Conservation (phyloP, 352 stramenopile genomes). For the Phytophthora aleatoria region DNA sequence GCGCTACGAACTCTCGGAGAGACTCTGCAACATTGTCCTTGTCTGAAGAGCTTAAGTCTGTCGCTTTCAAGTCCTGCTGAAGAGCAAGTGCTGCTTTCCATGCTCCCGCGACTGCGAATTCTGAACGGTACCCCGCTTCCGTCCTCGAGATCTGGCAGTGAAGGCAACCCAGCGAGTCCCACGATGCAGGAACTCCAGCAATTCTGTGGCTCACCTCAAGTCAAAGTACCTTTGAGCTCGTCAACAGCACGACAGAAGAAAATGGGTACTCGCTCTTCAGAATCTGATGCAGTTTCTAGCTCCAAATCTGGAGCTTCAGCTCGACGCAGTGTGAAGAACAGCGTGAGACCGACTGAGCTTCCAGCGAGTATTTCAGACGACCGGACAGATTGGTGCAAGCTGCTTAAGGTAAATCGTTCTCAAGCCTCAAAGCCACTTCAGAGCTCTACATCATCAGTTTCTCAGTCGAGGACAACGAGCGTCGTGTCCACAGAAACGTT, state of each 20-base stretch:
- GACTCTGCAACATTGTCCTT: constrained; percentile 46
- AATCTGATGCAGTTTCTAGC: neutral
- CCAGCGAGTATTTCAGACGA: constrained; percentile 65
- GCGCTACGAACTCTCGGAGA: constrained; percentile 50
- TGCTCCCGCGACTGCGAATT: constrained; percentile 62
- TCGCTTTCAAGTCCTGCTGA: constrained; percentile 57
- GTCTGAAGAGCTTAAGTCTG: constrained; percentile 65
- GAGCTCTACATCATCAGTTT: neutral
- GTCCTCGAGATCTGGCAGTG: constrained; percentile 12
- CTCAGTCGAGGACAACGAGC: neutral
- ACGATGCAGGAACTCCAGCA: constrained; percentile 33
- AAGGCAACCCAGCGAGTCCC: constrained; percentile 25
- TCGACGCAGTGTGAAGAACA: constrained; percentile 31
- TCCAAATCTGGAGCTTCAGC: neutral
- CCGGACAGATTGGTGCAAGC: constrained; percentile 65
- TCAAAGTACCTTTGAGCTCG: constrained; percentile 2
- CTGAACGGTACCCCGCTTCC: constrained; percentile 56
- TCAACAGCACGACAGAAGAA: constrained; percentile 2
- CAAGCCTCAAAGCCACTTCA: constrained; percentile 12
- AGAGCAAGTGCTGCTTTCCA: constrained; percentile 57
- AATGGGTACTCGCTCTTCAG: neutral
- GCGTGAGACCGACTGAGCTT: constrained; percentile 49
- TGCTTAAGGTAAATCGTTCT: constrained; percentile 48
- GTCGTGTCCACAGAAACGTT: constrained; percentile 44
- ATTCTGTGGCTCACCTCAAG: constrained; percentile 28